Percentiles rank a stretch among this genome's conserved stretches.
phyloP scores from a whole-genome alignment of 2,329 filamentous ascomycete species.

The Chaetomiaceae sp. region DNA sequence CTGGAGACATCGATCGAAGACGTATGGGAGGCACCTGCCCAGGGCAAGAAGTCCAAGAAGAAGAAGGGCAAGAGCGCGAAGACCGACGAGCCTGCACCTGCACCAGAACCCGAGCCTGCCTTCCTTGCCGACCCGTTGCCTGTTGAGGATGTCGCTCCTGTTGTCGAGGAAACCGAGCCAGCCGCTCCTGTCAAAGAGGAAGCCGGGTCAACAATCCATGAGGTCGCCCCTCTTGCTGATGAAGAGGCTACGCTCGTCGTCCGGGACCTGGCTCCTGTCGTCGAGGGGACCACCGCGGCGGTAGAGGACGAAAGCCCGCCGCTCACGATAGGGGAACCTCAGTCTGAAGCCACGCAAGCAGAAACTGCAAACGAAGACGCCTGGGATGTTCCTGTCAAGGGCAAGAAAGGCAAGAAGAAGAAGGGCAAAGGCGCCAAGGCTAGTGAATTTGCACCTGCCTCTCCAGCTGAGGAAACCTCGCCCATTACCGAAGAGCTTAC shows the following conservation, averaged over 20 bases:
- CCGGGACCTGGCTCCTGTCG: background rate
- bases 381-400: slow-evolving; percentile 1
- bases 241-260: background rate
- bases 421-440: slow-evolving; percentile 6
- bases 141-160: background rate
- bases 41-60: slow-evolving; percentile 27
- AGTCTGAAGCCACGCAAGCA: background rate
- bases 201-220: too few relatives aligned
- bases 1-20: too few relatives aligned
- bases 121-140: too few relatives aligned
- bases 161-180: too few relatives aligned
- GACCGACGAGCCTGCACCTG: slow-evolving; percentile 5
- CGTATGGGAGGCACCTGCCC: too few relatives aligned
- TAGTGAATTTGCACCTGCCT: background rate
- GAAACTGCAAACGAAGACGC: background rate
- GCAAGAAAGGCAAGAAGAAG: slow-evolving; percentile 18
- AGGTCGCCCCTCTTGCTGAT: too few relatives aligned
- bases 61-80: slow-evolving; percentile 25
- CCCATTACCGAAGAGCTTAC: background rate
- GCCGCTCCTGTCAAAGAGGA: too few relatives aligned
- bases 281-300: background rate
- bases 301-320: background rate
- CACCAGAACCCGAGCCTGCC: background rate
- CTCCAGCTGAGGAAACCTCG: background rate
- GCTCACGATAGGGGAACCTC: background rate